These are phyloP conservation scores for Gracilaria domingensis DNA, from an alignment of 23 red algal species.

Conservation along the genomic window DNA sequence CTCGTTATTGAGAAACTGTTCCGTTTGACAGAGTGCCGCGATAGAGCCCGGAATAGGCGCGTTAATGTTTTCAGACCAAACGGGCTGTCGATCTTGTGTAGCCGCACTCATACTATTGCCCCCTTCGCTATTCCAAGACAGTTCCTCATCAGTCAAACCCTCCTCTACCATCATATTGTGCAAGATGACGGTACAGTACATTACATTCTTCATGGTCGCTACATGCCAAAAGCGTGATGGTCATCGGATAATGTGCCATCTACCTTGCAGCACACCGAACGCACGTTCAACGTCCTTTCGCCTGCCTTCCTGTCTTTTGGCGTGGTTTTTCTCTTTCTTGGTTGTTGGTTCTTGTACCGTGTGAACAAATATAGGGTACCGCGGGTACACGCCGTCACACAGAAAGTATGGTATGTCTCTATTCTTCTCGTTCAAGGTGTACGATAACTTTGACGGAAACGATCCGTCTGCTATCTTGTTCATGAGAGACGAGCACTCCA, in stretches of 20 bases:
- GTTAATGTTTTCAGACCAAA: too few species aligned
- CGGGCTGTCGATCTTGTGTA: too few species aligned
- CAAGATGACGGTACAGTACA: too few species aligned
- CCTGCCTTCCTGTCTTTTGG: neutral
- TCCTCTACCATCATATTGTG: too few species aligned
- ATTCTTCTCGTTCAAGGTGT: neutral
- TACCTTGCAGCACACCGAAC: constrained; percentile 29
- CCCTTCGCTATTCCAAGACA: too few species aligned
- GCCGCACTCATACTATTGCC: too few species aligned
- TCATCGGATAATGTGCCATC: constrained; percentile 48
- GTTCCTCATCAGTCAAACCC: too few species aligned
- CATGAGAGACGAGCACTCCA: constrained; percentile 9
- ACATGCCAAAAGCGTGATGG: too few species aligned
- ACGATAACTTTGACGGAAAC: neutral
- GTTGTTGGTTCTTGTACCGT: constrained; percentile 2
- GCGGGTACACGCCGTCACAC: constrained; percentile 7
- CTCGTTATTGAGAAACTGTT: too few species aligned
- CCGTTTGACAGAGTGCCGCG: too few species aligned
- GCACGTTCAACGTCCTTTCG: constrained; percentile 23
- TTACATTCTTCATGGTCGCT: too few species aligned
- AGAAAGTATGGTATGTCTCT: constrained; percentile 21
- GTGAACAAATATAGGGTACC: constrained; percentile 13
- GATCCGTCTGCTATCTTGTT: constrained; percentile 31
- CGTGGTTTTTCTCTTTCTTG: neutral
- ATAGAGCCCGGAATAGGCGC: too few species aligned